Evolutionary conservation across 2,329 filamentous ascomycete genomes (phyloP).

Genomic region (Mollisiaceae sp.): DNA sequence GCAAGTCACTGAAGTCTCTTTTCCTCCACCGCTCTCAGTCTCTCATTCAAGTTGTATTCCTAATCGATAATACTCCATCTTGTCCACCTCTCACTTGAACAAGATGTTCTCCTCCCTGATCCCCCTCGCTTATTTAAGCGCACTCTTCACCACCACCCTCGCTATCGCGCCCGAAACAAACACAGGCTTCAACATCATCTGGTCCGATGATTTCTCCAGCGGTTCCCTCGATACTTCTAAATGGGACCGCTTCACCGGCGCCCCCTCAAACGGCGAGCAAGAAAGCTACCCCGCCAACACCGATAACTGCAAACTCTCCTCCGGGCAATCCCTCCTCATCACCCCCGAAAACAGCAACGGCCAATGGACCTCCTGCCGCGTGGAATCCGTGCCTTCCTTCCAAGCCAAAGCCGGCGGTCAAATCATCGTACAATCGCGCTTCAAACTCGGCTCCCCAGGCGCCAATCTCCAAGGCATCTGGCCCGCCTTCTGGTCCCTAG

Average conservation of each 20-base stretch:
- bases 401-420: slow-evolving; percentile 24
- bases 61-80: background rate
- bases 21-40: background rate
- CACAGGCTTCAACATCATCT: slow-evolving; percentile 29
- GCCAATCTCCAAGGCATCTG: slow-evolving; percentile 32
- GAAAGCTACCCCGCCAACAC: slow-evolving; percentile 29
- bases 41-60: background rate
- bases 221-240: slow-evolving; percentile 22
- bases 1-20: slow-evolving; percentile 5
- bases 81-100: slow-evolving; percentile 2
- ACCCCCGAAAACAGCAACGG: slow-evolving; percentile 26
- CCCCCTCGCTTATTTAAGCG: slow-evolving; percentile 15
- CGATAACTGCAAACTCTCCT: slow-evolving; percentile 28
- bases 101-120: slow-evolving; percentile 20
- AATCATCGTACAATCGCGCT: slow-evolving; percentile 30
- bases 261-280: slow-evolving; percentile 31
- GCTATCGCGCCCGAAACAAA: slow-evolving; percentile 22
- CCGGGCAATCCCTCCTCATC: slow-evolving; percentile 28
- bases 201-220: slow-evolving; percentile 32
- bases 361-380: slow-evolving; percentile 35
- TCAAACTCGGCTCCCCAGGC: slow-evolving; percentile 30
- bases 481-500: slow-evolving; percentile 37
- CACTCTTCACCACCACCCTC: slow-evolving; percentile 16
- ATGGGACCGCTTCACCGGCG: slow-evolving; percentile 29
- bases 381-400: slow-evolving; percentile 30